Percentiles rank a stretch among this genome's conserved stretches.
Evolutionary conservation across 2,329 filamentous ascomycete genomes (phyloP).

Genomic region (Epichloe sibirici): DNA sequence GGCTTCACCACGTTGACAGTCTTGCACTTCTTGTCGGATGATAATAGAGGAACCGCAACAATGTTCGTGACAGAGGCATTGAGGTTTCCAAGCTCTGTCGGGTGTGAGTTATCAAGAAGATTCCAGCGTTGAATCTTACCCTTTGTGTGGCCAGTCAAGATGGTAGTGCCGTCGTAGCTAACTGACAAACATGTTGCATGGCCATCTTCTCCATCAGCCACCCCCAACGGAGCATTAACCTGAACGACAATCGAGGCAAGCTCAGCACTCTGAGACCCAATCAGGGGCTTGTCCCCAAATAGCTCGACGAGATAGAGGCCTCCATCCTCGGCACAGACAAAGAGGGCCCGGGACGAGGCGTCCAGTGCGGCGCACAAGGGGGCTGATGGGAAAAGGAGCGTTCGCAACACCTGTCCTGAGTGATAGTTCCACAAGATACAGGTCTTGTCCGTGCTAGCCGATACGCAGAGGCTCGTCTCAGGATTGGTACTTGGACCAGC

Average conservation of each 20-base stretch:
- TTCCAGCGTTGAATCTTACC: conserved; percentile 77
- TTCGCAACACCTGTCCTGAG: conserved; percentile 64
- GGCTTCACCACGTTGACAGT: conserved; percentile 65
- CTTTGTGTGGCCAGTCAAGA: conserved; percentile 70
- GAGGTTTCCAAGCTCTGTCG: conserved; percentile 55
- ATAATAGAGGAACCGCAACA: conserved; percentile 53
- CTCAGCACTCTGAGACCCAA: conserved; percentile 40
- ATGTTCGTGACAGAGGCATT: conserved; percentile 78
- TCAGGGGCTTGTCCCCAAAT: conserved; percentile 39
- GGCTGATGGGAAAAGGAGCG: conserved; percentile 63
- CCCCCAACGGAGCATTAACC: conserved; percentile 39
- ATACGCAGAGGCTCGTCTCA: conserved; percentile 71
- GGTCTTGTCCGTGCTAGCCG: conserved; percentile 74
- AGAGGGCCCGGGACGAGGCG: conserved; percentile 71
- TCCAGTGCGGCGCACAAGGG: conserved; percentile 68
- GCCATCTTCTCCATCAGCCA: conserved; percentile 50
- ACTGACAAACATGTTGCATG: conserved; percentile 56
- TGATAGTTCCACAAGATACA: conserved; percentile 90
- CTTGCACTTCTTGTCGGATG: conserved; percentile 29
- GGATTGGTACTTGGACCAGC: conserved; percentile 53
- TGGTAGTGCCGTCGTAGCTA: conserved; percentile 68
- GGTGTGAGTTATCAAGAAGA: conserved; percentile 55
- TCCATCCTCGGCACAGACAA: conserved; percentile 68
- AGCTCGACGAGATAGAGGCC: conserved; percentile 72
- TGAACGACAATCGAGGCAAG: conserved; percentile 46